Evolutionary conservation across 441 rosid species (phyloP).

Genomic region (Breynia disticha): DNA sequence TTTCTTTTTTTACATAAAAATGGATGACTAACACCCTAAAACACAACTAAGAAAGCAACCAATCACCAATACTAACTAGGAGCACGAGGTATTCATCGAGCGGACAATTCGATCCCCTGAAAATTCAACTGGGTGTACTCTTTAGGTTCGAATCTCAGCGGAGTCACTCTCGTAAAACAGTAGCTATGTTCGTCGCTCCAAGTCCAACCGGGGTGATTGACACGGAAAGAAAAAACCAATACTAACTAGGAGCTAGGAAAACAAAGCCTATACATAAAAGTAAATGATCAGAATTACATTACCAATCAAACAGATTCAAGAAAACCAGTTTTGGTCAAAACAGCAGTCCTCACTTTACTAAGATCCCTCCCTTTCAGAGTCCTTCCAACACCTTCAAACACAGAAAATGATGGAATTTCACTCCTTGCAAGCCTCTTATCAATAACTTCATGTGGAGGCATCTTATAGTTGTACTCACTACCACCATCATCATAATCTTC

Average conservation of each 20-base stretch:
- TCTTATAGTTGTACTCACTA: constrained; percentile 18
- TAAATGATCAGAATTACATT: no score
- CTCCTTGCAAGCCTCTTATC: constrained; percentile 49
- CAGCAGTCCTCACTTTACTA: constrained; percentile 61
- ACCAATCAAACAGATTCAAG: constrained; percentile 39
- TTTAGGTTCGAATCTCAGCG: no score
- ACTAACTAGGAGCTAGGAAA: no score
- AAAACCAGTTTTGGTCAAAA: constrained; percentile 80
- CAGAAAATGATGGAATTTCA: constrained; percentile 58
- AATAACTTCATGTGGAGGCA: constrained; percentile 71
- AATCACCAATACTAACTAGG: no score
- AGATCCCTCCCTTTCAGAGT: constrained; percentile 83
- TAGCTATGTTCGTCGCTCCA: no score
- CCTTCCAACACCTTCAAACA: constrained; percentile 82
- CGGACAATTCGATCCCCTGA: no score
- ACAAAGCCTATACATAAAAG: constrained; percentile 1
- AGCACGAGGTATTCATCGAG: no score
- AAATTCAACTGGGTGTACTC: no score
- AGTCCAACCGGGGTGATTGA: no score
- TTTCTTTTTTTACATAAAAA: constrained; percentile 5
- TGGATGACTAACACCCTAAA: constrained; percentile 2
- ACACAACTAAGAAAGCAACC: not conserved
- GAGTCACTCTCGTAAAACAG: no score
- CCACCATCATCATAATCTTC: constrained; percentile 8
- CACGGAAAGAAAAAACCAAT: no score